Conservation (phyloP, 2,329 filamentous ascomycete genomes). For the Pseudocercospora pini-densiflorae region DNA sequence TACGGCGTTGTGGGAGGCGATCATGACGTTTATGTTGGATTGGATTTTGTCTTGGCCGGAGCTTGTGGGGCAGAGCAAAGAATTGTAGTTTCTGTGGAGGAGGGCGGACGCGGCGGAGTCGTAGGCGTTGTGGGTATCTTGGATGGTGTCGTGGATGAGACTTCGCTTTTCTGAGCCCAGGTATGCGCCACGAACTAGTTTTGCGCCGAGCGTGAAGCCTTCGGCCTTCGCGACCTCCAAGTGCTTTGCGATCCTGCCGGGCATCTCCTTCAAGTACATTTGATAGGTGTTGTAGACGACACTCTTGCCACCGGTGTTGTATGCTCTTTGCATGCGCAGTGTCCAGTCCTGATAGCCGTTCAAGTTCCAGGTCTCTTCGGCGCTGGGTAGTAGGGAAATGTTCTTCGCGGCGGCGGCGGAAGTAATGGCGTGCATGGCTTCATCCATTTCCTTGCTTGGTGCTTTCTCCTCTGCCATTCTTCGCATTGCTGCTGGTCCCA, state of each 20-base stretch:
- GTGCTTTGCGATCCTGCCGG: slow-evolving; percentile 40
- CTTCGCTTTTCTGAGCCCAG: slow-evolving; percentile 55
- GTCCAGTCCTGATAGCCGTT: slow-evolving; percentile 82
- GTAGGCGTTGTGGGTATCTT: slow-evolving; percentile 66
- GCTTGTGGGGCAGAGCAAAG: slow-evolving; percentile 52
- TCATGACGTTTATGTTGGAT: slow-evolving; percentile 61
- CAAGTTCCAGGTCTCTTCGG: slow-evolving; percentile 81
- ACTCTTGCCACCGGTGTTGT: slow-evolving; percentile 57
- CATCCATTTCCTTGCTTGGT: slow-evolving; percentile 67
- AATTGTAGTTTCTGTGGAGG: slow-evolving; percentile 66
- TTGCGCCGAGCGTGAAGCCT: slow-evolving; percentile 59
- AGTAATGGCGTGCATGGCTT: slow-evolving; percentile 76
- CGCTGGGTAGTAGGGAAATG: slow-evolving; percentile 80
- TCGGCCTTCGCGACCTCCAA: slow-evolving; percentile 52
- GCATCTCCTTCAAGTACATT: slow-evolving; percentile 55
- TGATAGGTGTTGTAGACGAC: slow-evolving; percentile 73
- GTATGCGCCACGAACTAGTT: slow-evolving; percentile 63
- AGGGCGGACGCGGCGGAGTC: slow-evolving; percentile 71
- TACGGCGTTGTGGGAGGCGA: slow-evolving; percentile 82
- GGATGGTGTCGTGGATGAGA: slow-evolving; percentile 59
- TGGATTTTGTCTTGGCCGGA: slow-evolving; percentile 43
- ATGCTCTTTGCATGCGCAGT: slow-evolving; percentile 70
- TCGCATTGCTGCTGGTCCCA: slow-evolving; percentile 73
- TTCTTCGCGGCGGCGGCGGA: slow-evolving; percentile 69
- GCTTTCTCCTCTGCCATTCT: slow-evolving; percentile 66